Conservation (phyloP, 1,284 basidiomycete species). For the Taiwanofungus camphoratus region DNA sequence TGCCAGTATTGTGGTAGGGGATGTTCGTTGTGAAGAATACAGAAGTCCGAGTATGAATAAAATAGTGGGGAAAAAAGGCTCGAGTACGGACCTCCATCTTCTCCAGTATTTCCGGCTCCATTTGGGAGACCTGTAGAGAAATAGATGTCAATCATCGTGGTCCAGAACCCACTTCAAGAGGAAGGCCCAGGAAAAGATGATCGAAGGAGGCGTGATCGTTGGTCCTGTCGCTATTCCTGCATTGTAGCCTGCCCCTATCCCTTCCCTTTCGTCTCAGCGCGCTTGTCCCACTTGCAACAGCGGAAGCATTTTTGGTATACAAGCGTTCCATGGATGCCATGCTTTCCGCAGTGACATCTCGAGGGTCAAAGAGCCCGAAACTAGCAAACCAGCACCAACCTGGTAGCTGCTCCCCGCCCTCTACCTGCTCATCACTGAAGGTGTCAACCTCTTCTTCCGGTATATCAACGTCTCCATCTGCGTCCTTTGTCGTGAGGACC, state of each 20-base stretch:
- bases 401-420: slow-evolving; percentile 34
- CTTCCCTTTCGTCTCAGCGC: background rate
- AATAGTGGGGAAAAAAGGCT: slow-evolving; percentile 5
- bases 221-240: background rate
- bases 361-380: slow-evolving; percentile 51
- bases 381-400: slow-evolving; percentile 63
- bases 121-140: slow-evolving; percentile 27
- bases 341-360: slow-evolving; percentile 45
- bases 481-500: slow-evolving; percentile 37
- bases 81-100: slow-evolving; percentile 30
- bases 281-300: background rate
- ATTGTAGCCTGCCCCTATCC: background rate
- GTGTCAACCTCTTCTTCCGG: slow-evolving; percentile 12
- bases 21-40: too few species aligned
- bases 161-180: slow-evolving; percentile 5
- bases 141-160: slow-evolving; percentile 27
- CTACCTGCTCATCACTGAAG: slow-evolving; percentile 23
- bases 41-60: background rate
- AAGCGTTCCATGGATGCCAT: slow-evolving; percentile 28
- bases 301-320: background rate
- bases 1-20: too few species aligned
- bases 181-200: slow-evolving; percentile 19
- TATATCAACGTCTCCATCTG: slow-evolving; percentile 35
- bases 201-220: slow-evolving; percentile 11
- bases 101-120: slow-evolving; percentile 17